Evolutionary conservation across 495 filamentous ascomycete genomes (phyloP), one percentile per base, ranked within the genome.

Genomic region (Penicillium malachiteum): DNA sequence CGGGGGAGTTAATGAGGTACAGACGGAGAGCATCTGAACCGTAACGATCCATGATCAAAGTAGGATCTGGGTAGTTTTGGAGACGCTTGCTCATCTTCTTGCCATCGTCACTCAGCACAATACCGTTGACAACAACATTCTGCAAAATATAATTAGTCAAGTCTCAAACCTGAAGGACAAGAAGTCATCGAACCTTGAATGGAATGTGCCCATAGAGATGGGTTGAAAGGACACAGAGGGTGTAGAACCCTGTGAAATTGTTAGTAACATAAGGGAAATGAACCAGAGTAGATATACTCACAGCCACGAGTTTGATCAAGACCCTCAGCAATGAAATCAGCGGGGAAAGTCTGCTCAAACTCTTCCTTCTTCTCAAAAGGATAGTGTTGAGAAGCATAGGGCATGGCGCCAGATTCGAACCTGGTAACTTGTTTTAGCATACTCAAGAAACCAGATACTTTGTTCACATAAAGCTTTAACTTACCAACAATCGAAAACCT

Each of bases 71-170:
- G 68, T 97, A 98, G 71, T 98, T 98, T 78, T 97, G 94, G 38
- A 96, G 77, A 39, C 95, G 84, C 78, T 98, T 98, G 1, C 92
- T 97, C 94, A 98, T 98, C 78, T 98, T 98, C 78, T 96, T 97
- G 49, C 94, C 94, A 64, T 97, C 92, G 70, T 96, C 92, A 7
- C 87, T 94, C 32, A 98, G 79, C 1, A 98, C 94, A 51, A 98
- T 95, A 10, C 94, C 94, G 64, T 96, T 97, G 42, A 97, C 95
- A 11, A 97, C 89, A 64, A 92, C 96, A 69, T 97, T 97, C 75
- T 93, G 87, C 21, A 26, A 26, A 4, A 26, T 26, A 26, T 2
- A 26, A 26, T 26, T 26, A 26, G 21, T 26, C 1, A 26, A 26
- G 4, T 26, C 21, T 26, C 21, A 26, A 26, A 26, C 21, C 1